These are phyloP conservation scores for Phytophthora pistaciae DNA, from an alignment of 352 stramenopile species.

Conservation along the genomic window DNA sequence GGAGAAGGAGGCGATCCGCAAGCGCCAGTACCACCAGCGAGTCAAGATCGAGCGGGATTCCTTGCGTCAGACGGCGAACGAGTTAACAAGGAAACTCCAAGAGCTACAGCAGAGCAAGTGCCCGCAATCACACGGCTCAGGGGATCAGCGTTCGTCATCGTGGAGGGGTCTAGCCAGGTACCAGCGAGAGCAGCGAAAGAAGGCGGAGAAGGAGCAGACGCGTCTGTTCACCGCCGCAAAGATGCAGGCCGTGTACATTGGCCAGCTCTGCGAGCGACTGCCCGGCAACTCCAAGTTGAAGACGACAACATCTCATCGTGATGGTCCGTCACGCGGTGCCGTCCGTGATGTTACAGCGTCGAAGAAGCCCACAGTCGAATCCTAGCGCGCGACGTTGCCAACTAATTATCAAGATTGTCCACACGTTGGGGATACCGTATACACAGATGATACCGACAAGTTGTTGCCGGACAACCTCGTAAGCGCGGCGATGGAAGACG, in stretches of 20 bases:
- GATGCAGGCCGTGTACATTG: not conserved
- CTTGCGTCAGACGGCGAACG: conserved; percentile 4
- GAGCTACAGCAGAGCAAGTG: not conserved
- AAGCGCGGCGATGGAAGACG: no score
- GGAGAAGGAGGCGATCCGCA: conserved; percentile 22
- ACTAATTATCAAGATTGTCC: not conserved
- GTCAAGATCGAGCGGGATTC: conserved; percentile 16
- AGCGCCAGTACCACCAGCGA: conserved; percentile 24
- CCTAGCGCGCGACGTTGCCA: not conserved
- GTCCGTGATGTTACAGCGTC: not conserved
- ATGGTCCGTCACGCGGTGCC: not conserved
- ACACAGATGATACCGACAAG: no score
- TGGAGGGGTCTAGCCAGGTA: not conserved
- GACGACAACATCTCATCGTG: not conserved
- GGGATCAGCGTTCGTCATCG: not conserved
- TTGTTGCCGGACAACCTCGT: no score
- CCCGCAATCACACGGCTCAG: not conserved
- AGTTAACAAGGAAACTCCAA: not conserved
- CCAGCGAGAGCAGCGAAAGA: not conserved
- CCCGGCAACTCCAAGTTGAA: not conserved
- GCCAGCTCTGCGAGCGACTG: not conserved
- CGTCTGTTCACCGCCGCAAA: not conserved
- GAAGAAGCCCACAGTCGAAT: not conserved
- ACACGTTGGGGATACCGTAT: not conserved
- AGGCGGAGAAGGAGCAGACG: not conserved